Evolutionary conservation across 352 stramenopile genomes (phyloP), one percentile per base, ranked within the genome.

Genomic region (Vaucheria bursata): DNA sequence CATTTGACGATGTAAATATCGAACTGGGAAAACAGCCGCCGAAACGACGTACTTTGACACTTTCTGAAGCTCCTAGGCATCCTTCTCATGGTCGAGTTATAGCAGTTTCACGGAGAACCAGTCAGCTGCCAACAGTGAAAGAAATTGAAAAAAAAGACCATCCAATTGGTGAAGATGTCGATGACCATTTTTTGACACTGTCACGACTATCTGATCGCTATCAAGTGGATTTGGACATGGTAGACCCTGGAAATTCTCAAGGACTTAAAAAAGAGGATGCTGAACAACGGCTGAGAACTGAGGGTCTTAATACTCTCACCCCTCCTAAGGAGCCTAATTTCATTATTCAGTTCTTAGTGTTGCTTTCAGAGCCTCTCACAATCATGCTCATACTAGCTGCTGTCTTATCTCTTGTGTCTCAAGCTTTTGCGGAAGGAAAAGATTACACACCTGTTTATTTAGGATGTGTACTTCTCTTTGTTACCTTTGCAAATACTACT

Each of bases 401-500:
- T 29, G 6, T 37, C 33, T 40, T 72, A 40, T 25, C 65, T 29
- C 65, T 72, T 1, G 12, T 12, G 12, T 72, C 65, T 2, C 65
- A 72, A 37, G 65, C 65, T 29, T 31, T 7, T 2, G 65, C 65
- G 39, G 31, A 35, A 2, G 12, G 25, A 2, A 35, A 40, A 2
- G 65, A 72, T 35, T 38, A 72, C 65, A 72, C 65, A 38, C 65
- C 65, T 2, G 31, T 78, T 6, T 50, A 83, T 39, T 72, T 83
- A 2, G 77, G 71, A 7, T 38, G 39, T 2, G 70, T 83, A 5
- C 64, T 83, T 31, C 33, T 78, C n/a, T 68, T 75, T 3, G 77
- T 83, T 0, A 73, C 67, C 25, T 31, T 78, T 0, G 67, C 67
- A 40, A 83, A 83, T 72, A 83, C 77, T 0, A 49, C 73, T 38